A percentile compares a stretch with the other conserved stretches of the same genome.
phyloP scores from a whole-genome alignment of 331 rosid genomes.

The Quercus lobata region DNA sequence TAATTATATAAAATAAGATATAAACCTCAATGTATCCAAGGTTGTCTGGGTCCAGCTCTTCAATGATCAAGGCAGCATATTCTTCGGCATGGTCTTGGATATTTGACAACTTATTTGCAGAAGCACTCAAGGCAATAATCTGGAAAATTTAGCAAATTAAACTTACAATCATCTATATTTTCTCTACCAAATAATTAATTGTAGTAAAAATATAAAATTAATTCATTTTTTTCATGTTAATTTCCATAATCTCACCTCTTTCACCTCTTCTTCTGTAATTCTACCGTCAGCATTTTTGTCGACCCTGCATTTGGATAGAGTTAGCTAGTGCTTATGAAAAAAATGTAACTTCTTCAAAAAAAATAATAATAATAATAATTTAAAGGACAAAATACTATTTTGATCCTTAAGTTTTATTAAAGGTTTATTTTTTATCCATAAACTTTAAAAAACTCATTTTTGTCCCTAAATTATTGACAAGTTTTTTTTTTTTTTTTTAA shows the following conservation, averaged over 20 bases:
- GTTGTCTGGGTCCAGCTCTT: constrained; percentile 80
- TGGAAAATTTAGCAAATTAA: constrained; percentile 15
- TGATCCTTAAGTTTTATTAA: too few relatives aligned
- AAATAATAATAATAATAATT: too few relatives aligned
- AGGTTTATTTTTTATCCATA: too few relatives aligned
- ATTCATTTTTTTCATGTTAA: background rate
- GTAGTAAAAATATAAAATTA: background rate
- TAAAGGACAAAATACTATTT: too few relatives aligned
- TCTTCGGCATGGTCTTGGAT: constrained; percentile 76
- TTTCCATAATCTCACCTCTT: constrained; percentile 48
- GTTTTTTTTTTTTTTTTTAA: too few relatives aligned
- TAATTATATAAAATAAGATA: background rate
- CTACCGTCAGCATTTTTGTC: constrained; percentile 90
- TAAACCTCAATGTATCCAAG: constrained; percentile 73
- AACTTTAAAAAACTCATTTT: too few relatives aligned
- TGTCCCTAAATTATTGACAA: too few relatives aligned
- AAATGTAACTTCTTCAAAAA: too few relatives aligned
- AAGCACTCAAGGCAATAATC: constrained; percentile 79
- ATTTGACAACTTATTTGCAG: constrained; percentile 77
- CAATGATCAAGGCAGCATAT: constrained; percentile 91
- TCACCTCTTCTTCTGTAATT: constrained; percentile 72
- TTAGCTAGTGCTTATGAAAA: background rate
- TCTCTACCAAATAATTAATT: background rate
- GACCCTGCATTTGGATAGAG: constrained; percentile 50
- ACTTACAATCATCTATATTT: background rate